Evolutionary conservation across 169 alveolate species (phyloP), one percentile per base, ranked within the genome.

Genomic region (Cryptosporidium canis): DNA sequence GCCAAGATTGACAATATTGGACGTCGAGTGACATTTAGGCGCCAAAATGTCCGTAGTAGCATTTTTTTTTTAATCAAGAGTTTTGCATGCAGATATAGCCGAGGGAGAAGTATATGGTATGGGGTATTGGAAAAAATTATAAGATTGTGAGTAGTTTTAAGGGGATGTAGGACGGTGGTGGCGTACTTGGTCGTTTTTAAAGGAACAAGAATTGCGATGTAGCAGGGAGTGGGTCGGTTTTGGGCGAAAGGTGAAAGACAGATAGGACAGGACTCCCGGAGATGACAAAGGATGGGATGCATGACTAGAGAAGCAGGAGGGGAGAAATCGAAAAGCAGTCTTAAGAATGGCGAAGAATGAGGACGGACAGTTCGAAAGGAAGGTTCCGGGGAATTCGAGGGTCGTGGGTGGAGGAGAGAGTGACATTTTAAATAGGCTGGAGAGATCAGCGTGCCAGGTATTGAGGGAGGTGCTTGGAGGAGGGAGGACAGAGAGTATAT

Each of bases 21-120:
- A 48, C 84, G 84, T 70, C 84, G 84, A 70, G 84, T 55, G 64
- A 70, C 67, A 55, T 41, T 70, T 70, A 70, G 67, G 84, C 84
- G 84, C 68, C 68, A 70, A 48, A 6, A 2, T n/a, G n/a, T 67
- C 37, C 2, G 56, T 33, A 27, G 84, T 70, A 58, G 43, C 67
- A 45, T 27, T 45, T 43, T 45, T 27, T 63, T 43, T 14, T 31
- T 31, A 61, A 18, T 51, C 35, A 51, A 33, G 63, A 51, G 63
- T 61, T 61, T 61, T 61, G 68, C 68, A 61, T 61, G 68, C 68
- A 61, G 33, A 31, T 8, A 27, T 27, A 51, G 11, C 63, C 63
- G 24, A 51, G 2, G 63, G 63, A 9, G 33, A 51, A 51, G 8
- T 51, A 51, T n/a, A 51, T 21, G 24, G 24, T 51, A 16, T 4